A percentile compares a stretch with the other conserved stretches of the same genome.
Evolutionary conservation across 257 asterid genomes (phyloP).

Genomic region (Coffea canephora): DNA sequence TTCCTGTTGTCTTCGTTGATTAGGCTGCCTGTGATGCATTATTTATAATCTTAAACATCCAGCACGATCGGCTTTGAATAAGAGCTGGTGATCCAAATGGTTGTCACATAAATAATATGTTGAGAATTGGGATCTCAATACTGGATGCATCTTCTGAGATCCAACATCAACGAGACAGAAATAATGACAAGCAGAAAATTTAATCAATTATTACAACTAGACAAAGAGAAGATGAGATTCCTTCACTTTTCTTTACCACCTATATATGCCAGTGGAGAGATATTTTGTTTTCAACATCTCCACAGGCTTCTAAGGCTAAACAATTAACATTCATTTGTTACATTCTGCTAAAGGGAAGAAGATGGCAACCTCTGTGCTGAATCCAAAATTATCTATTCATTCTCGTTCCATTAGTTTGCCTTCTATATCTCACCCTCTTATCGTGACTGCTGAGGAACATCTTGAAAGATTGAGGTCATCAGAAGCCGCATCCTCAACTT

Average conservation of each 20-base stretch:
- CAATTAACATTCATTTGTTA: neutral
- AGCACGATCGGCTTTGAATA: neutral
- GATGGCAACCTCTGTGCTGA: constrained; percentile 22
- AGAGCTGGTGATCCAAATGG: constrained; percentile 2
- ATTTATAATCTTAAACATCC: neutral
- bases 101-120: neutral
- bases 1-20: too few species aligned
- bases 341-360: constrained; percentile 7
- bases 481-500: constrained; percentile 15
- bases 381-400: constrained; percentile 20
- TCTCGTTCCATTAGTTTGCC: constrained; percentile 42
- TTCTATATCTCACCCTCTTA: constrained; percentile 36
- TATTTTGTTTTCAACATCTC: constrained; percentile 11
- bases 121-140: neutral
- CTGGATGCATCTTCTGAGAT: neutral
- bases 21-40: too few species aligned
- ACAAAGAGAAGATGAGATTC: neutral
- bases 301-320: neutral
- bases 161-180: constrained; percentile 9
- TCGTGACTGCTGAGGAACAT: constrained; percentile 19
- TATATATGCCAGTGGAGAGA: constrained; percentile 5
- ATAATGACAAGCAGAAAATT: neutral
- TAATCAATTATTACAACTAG: neutral
- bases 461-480: constrained; percentile 33
- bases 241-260: constrained; percentile 5